Conservation (phyloP, 2,329 filamentous ascomycete genomes). For the Pyricularia sp. region DNA sequence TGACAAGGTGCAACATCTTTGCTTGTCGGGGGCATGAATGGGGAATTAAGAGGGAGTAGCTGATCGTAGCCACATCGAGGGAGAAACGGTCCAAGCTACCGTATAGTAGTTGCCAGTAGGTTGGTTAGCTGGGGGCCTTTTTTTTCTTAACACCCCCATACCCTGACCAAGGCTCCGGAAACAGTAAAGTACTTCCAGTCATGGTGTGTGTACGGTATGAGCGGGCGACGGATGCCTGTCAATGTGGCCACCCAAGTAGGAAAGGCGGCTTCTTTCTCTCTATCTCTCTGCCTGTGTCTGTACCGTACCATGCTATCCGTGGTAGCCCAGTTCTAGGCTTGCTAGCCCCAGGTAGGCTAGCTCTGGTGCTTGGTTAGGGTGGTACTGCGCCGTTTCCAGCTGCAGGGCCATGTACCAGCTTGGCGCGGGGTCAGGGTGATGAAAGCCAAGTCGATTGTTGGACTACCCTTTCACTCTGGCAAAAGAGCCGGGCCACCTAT, state of each 20-base stretch:
- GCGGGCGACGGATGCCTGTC: not conserved
- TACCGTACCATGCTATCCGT: not conserved
- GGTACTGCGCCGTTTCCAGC: not conserved
- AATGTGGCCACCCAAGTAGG: not conserved
- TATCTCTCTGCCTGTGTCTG: not conserved
- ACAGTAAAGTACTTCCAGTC: not conserved
- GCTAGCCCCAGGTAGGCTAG: not conserved
- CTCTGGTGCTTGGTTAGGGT: not conserved
- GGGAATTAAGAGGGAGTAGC: not conserved
- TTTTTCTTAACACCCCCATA: not conserved
- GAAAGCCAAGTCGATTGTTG: not conserved
- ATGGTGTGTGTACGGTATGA: not conserved
- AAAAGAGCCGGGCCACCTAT: not conserved
- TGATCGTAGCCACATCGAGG: not conserved
- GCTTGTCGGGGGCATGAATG: not conserved
- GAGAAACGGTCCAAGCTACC: not conserved
- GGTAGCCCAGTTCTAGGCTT: not conserved
- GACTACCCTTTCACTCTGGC: not conserved
- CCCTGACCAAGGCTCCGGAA: not conserved
- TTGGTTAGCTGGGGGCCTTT: not conserved
- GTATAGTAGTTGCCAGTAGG: not conserved
- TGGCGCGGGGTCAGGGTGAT: not conserved
- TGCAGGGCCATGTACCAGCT: not conserved
- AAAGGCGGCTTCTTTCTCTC: not conserved
- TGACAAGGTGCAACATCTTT: not conserved